phyloP scores from a whole-genome alignment of 2,329 filamentous ascomycete genomes.

The Periglandula ipomoeae region DNA sequence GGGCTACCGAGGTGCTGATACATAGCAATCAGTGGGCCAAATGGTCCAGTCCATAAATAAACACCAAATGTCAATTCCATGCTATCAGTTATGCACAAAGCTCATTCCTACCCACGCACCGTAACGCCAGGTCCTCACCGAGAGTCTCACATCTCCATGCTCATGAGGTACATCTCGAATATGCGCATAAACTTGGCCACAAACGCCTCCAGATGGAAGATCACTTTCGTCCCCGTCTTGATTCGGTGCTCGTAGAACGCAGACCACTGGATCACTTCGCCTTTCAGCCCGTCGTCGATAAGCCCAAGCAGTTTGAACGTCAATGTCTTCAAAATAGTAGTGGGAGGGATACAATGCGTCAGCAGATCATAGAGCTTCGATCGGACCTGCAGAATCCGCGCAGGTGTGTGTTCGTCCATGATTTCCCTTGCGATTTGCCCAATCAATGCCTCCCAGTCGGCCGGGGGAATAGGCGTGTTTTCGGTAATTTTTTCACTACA shows the following conservation, averaged over 20 bases:
- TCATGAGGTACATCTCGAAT: constrained; percentile 84
- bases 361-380: constrained; percentile 95
- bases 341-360: constrained; percentile 93
- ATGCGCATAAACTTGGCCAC: constrained; percentile 98
- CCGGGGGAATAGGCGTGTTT: constrained; percentile 79
- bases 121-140: neutral
- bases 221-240: constrained; percentile 85
- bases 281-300: constrained; percentile 82
- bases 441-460: constrained; percentile 94
- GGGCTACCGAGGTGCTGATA: too few species aligned
- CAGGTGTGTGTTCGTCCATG: constrained; percentile 84
- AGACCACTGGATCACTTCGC: constrained; percentile 89
- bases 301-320: constrained; percentile 85
- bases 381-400: constrained; percentile 76
- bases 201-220: constrained; percentile 97
- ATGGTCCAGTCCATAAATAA: too few species aligned
- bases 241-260: constrained; percentile 97
- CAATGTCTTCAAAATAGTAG: constrained; percentile 86
- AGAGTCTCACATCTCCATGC: constrained; percentile 55
- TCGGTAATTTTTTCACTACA: constrained; percentile 81
- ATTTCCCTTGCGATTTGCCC: constrained; percentile 87
- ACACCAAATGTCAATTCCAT: too few species aligned
- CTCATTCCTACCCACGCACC: neutral
- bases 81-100: neutral
- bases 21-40: too few species aligned